phyloP scores from a whole-genome alignment of 2,329 filamentous ascomycete genomes.

The Biscogniauxia mediterranea region DNA sequence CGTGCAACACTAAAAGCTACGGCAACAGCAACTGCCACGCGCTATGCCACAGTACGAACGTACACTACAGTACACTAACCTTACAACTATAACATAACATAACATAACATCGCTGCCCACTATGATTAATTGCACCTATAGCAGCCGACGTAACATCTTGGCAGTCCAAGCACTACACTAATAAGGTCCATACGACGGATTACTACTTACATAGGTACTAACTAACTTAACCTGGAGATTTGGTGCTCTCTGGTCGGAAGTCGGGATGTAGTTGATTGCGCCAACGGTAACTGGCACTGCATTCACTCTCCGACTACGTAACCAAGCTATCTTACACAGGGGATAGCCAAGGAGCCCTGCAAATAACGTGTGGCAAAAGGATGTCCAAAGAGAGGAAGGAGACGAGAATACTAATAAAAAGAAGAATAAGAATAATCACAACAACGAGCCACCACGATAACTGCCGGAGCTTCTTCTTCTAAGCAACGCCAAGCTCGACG shows the following conservation, averaged over 20 bases:
- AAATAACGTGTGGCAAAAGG: too few species aligned
- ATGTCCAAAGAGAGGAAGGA: too few species aligned
- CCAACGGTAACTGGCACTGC: background rate
- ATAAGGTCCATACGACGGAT: background rate
- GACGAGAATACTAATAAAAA: too few species aligned
- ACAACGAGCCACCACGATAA: background rate
- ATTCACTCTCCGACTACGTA: background rate
- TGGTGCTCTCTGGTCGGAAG: background rate
- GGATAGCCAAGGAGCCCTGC: too few species aligned
- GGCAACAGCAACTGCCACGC: background rate
- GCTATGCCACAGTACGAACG: background rate
- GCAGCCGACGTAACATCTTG: background rate
- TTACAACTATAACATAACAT: background rate
- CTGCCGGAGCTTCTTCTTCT: background rate
- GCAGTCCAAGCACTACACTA: background rate
- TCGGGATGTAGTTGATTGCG: background rate
- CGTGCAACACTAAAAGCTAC: too few species aligned
- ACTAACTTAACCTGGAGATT: too few species aligned
- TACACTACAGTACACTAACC: background rate
- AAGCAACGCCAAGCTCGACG: background rate
- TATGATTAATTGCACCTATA: background rate
- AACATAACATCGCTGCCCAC: background rate
- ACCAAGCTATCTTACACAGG: too few species aligned
- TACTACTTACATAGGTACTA: too few species aligned
- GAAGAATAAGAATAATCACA: too few species aligned